A percentile compares a stretch with the other conserved stretches of the same genome.
phyloP scores from a whole-genome alignment of 768 basidiomycete genomes.

The Hydnum rufescens region DNA sequence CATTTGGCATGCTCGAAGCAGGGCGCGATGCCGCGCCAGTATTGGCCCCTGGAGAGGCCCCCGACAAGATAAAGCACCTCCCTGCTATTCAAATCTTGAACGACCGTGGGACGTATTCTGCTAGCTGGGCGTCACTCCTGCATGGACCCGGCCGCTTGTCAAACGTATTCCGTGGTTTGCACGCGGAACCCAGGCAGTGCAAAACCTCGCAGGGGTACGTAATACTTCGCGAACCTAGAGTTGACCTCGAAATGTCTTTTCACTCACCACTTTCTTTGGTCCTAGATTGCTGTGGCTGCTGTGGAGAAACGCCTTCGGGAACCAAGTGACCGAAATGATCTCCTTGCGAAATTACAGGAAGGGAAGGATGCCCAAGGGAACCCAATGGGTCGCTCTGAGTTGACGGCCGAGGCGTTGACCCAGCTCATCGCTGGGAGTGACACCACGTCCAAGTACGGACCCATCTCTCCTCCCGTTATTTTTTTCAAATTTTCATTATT shows the following conservation, averaged over 20 bases:
- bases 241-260: background rate
- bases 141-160: constrained; percentile 34
- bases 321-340: constrained; percentile 53
- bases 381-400: constrained; percentile 57
- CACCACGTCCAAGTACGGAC: constrained; percentile 72
- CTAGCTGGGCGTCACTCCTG: constrained; percentile 59
- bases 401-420: constrained; percentile 77
- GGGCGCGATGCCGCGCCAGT: constrained; percentile 55
- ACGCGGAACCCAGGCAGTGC: constrained; percentile 42
- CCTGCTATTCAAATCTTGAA: constrained; percentile 77
- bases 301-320: constrained; percentile 55
- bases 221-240: too few species aligned
- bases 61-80: constrained; percentile 25
- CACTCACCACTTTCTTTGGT: background rate
- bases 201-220: constrained; percentile 44
- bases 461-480: constrained; percentile 5
- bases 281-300: constrained; percentile 15
- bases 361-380: constrained; percentile 63
- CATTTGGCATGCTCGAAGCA: constrained; percentile 73
- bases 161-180: constrained; percentile 51
- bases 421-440: constrained; percentile 79
- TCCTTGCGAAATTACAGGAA: constrained; percentile 60
- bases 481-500: background rate
- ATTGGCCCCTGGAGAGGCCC: constrained; percentile 22
- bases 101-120: constrained; percentile 71